A percentile compares a stretch with the other conserved stretches of the same genome.
phyloP scores from a whole-genome alignment of 1,139 yeast genomes.

The Kodamaea arcana region DNA sequence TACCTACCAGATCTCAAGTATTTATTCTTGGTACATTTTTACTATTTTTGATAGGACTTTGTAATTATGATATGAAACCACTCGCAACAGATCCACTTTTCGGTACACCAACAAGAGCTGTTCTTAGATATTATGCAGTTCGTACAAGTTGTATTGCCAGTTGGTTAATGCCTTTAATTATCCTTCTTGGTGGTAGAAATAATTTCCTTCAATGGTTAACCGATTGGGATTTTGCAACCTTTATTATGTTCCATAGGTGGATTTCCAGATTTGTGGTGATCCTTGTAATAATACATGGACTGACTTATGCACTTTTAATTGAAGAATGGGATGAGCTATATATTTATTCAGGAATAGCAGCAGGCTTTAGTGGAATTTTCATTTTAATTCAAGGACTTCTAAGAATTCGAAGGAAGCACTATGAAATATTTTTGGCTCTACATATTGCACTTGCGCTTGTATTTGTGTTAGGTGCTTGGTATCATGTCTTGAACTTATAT shows the following conservation, averaged over 20 bases:
- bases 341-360: slow-evolving; percentile 26
- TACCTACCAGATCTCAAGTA: slow-evolving; percentile 64
- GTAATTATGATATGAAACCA: slow-evolving; percentile 17
- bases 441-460: slow-evolving; percentile 41
- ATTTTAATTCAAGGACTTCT: slow-evolving; percentile 36
- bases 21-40: slow-evolving; percentile 4
- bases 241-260: slow-evolving; percentile 59
- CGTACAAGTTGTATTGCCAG: slow-evolving; percentile 58
- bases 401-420: slow-evolving; percentile 36
- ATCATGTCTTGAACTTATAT: slow-evolving; percentile 37
- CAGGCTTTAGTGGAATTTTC: slow-evolving; percentile 28
- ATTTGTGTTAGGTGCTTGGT: slow-evolving; percentile 40
- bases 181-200: slow-evolving; percentile 60
- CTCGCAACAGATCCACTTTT: slow-evolving; percentile 30
- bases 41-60: slow-evolving; percentile 1
- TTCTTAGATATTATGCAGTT: slow-evolving; percentile 42
- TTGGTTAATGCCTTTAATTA: slow-evolving; percentile 47
- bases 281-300: slow-evolving; percentile 36
- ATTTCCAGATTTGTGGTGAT: slow-evolving; percentile 45
- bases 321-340: slow-evolving; percentile 17
- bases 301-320: slow-evolving; percentile 23
- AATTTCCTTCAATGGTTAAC: slow-evolving; percentile 54
- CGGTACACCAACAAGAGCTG: slow-evolving; percentile 12
- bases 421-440: slow-evolving; percentile 39
- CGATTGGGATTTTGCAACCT: slow-evolving; percentile 58